A percentile compares a stretch with the other conserved stretches of the same genome.
Conservation (phyloP, 1,284 basidiomycete species). For the Irpex sp. region DNA sequence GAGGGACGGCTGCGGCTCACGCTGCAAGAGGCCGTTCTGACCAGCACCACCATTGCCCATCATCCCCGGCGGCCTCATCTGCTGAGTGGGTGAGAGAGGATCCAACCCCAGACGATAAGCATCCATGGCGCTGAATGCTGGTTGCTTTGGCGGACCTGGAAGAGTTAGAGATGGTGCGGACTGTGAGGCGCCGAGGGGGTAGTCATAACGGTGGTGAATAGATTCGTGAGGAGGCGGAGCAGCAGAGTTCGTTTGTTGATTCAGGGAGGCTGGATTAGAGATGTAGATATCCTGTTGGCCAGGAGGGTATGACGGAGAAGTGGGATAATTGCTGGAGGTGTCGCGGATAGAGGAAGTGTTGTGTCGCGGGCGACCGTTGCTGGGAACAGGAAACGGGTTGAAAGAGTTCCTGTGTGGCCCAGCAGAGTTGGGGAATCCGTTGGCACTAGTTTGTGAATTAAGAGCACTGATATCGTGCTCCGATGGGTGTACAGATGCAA, state of each 20-base stretch:
- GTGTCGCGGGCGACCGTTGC: conserved; percentile 28
- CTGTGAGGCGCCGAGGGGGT: conserved; percentile 18
- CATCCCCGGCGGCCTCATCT: conserved; percentile 8
- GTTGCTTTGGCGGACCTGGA: conserved; percentile 19
- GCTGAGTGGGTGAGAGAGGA: conserved; percentile 15
- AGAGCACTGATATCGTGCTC: conserved; percentile 30
- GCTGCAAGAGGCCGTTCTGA: conserved; percentile 2
- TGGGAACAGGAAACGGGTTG: conserved; percentile 26
- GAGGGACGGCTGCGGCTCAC: conserved; percentile 13
- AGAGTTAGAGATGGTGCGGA: conserved; percentile 18
- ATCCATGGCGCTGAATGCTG: conserved; percentile 20
- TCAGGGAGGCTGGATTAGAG: conserved; percentile 20
- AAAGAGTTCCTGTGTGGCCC: conserved; percentile 32
- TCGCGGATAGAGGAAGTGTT: conserved; percentile 30
- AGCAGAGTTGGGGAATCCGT: conserved; percentile 31
- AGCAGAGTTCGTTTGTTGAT: conserved; percentile 16
- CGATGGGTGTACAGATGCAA: conserved; percentile 28
- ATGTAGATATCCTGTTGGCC: conserved; percentile 26
- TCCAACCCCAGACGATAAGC: conserved; percentile 22
- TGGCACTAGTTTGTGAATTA: conserved; percentile 37
- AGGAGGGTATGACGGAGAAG: conserved; percentile 20
- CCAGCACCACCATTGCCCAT: not conserved
- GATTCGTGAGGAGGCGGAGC: conserved; percentile 21
- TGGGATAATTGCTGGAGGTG: conserved; percentile 22
- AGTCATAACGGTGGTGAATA: conserved; percentile 28